These are phyloP conservation scores for Elasticomyces elasticus DNA, from an alignment of 495 filamentous ascomycete species.

Conservation along the genomic window DNA sequence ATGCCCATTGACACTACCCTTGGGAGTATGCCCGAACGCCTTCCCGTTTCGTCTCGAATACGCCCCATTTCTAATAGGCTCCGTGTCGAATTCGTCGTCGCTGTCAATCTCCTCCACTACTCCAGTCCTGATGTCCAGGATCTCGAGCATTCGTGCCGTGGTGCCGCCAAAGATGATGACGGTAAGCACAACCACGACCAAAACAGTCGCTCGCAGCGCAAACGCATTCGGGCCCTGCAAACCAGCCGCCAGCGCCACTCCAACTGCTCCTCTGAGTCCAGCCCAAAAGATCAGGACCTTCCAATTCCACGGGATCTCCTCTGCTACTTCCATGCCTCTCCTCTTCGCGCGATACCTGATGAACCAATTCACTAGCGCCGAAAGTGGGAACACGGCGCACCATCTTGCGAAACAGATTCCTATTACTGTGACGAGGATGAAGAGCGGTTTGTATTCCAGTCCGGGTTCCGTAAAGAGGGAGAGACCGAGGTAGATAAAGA, in stretches of 20 bases:
- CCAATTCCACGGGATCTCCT: constrained; percentile 86
- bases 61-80: constrained; percentile 52
- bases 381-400: constrained; percentile 88
- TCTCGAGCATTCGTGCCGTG: constrained; percentile 97
- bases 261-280: constrained; percentile 87
- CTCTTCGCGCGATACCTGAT: constrained; percentile 80
- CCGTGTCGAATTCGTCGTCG: constrained; percentile 97
- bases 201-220: constrained; percentile 76
- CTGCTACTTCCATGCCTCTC: constrained; percentile 65
- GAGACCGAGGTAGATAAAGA: constrained; percentile 95
- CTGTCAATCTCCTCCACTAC: constrained; percentile 94
- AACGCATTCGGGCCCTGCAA: constrained; percentile 67
- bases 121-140: constrained; percentile 84
- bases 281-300: constrained; percentile 99
- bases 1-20: constrained; percentile 42
- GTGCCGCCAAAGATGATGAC: constrained; percentile 98
- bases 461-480: constrained; percentile 83
- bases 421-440: constrained; percentile 83
- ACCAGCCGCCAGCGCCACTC: constrained; percentile 89
- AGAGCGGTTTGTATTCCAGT: constrained; percentile 86
- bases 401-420: constrained; percentile 88
- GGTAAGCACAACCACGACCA: constrained; percentile 93
- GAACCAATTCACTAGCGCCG: constrained; percentile 83
- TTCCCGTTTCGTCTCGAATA: constrained; percentile 55
- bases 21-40: constrained; percentile 66